A percentile compares a stretch with the other conserved stretches of the same genome.
phyloP scores from a whole-genome alignment of 768 basidiomycete species.

The Baorangia bicolor region DNA sequence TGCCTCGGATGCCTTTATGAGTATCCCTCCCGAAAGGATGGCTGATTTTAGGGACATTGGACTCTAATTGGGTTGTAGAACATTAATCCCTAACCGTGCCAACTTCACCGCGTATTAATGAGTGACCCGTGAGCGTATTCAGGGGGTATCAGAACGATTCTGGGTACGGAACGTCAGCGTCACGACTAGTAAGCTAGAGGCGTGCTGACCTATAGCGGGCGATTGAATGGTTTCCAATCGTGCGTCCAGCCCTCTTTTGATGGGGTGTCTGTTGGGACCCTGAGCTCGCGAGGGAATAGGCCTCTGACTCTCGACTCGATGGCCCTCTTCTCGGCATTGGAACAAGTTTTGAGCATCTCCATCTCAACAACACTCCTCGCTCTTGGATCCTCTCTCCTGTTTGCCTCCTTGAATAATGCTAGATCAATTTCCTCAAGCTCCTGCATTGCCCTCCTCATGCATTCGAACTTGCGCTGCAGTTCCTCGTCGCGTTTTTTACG shows the following conservation, averaged over 20 bases:
- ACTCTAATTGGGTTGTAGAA: constrained; percentile 16
- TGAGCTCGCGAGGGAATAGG: constrained; percentile 84
- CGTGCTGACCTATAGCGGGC: constrained; percentile 38
- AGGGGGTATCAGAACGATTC: neutral
- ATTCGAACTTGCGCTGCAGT: constrained; percentile 70
- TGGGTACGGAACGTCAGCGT: constrained; percentile 3
- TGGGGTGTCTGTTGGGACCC: constrained; percentile 84
- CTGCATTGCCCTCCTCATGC: constrained; percentile 85
- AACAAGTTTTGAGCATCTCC: constrained; percentile 59
- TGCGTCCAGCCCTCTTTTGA: constrained; percentile 82
- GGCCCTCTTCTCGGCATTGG: constrained; percentile 63
- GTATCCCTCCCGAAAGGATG: constrained; percentile 33
- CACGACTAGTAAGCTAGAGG: neutral
- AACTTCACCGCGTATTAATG: constrained; percentile 1
- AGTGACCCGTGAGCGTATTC: neutral
- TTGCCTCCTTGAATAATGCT: constrained; percentile 66
- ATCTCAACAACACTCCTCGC: constrained; percentile 55
- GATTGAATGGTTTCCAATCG: constrained; percentile 71
- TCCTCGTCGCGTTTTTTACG: constrained; percentile 70
- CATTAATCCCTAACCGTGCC: constrained; percentile 1
- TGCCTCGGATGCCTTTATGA: constrained; percentile 34
- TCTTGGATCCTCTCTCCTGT: constrained; percentile 73
- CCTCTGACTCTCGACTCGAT: constrained; percentile 77
- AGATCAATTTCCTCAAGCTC: constrained; percentile 55
- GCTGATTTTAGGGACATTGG: constrained; percentile 30